Evolutionary conservation across 352 stramenopile species (phyloP).

Genomic region (Phytophthora litchii): DNA sequence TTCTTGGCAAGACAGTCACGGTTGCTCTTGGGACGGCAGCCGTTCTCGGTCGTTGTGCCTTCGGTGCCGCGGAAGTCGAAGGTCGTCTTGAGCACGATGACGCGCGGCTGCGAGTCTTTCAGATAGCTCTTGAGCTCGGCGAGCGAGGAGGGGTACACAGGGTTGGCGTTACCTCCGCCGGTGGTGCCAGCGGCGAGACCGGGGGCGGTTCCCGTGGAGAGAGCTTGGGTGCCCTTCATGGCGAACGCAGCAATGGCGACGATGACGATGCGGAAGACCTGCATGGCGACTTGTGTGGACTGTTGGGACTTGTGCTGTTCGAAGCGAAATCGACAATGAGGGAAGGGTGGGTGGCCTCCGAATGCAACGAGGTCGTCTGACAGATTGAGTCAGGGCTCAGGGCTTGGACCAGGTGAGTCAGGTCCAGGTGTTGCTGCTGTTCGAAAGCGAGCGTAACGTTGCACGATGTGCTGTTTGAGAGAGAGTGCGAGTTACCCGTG

Average conservation of each 20-base stretch:
- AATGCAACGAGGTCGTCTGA: not conserved
- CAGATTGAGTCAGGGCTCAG: conserved; percentile 3
- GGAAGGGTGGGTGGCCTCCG: not conserved
- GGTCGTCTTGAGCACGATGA: conserved; percentile 57
- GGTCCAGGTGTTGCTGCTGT: not conserved
- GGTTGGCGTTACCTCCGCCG: conserved; percentile 42
- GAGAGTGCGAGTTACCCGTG: not conserved
- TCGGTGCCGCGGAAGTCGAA: conserved; percentile 64
- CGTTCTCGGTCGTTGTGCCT: conserved; percentile 50
- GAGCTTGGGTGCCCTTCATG: conserved; percentile 41
- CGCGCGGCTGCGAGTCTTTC: conserved; percentile 39
- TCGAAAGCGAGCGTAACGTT: no score
- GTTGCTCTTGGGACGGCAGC: conserved; percentile 48
- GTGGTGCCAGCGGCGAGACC: conserved; percentile 39
- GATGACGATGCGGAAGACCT: conserved; percentile 27
- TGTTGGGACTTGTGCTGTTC: conserved; percentile 17
- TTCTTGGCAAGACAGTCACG: conserved; percentile 55
- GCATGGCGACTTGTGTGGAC: conserved; percentile 15
- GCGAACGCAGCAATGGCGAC: conserved; percentile 26
- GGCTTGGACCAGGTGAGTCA: no score
- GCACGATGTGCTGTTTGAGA: not conserved
- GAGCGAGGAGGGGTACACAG: conserved; percentile 49
- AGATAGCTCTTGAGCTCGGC: conserved; percentile 52
- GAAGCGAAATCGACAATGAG: conserved; percentile 28
- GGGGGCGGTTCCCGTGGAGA: conserved; percentile 21